phyloP scores from a whole-genome alignment of 129 eudicot genomes.

The Tanacetum coccineum region DNA sequence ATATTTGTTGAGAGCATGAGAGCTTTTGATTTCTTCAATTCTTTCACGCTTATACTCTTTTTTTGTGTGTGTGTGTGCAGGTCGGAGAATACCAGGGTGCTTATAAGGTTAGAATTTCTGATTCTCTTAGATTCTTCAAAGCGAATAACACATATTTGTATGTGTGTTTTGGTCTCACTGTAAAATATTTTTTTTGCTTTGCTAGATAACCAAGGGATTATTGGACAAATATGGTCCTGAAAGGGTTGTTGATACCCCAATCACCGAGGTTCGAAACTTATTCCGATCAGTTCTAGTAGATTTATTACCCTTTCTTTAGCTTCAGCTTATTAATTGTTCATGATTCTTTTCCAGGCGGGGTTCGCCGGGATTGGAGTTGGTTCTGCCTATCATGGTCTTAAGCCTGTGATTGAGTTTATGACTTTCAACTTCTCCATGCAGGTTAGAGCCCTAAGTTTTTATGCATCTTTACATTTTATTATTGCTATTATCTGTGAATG shows the following conservation, averaged over 20 bases:
- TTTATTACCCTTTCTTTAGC: conserved; percentile 14
- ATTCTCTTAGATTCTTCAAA: not conserved
- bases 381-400: conserved; percentile 68
- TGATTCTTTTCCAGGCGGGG: conserved; percentile 56
- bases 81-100: conserved; percentile 95
- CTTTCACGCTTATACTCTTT: conserved; percentile 13
- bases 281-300: not conserved
- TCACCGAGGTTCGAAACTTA: conserved; percentile 56
- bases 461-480: conserved; percentile 1
- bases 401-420: conserved; percentile 78
- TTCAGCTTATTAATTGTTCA: conserved; percentile 12
- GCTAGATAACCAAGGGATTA: conserved; percentile 68
- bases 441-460: conserved; percentile 29
- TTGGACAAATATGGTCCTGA: conserved; percentile 78
- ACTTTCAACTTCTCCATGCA: conserved; percentile 94
- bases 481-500: not conserved
- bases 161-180: conserved; percentile 16
- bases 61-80: conserved; percentile 22
- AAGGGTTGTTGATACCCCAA: conserved; percentile 82
- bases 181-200: not conserved
- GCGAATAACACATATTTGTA: not conserved
- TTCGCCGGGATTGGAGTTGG: conserved; percentile 85
- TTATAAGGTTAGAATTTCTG: conserved; percentile 55
- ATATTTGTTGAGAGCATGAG: not conserved
- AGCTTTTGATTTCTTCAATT: not conserved